Percentiles rank a stretch among this genome's conserved stretches.
These are phyloP conservation scores for Pistacia atlantica DNA, from an alignment of 345 rosid genomes.

Conservation along the genomic window DNA sequence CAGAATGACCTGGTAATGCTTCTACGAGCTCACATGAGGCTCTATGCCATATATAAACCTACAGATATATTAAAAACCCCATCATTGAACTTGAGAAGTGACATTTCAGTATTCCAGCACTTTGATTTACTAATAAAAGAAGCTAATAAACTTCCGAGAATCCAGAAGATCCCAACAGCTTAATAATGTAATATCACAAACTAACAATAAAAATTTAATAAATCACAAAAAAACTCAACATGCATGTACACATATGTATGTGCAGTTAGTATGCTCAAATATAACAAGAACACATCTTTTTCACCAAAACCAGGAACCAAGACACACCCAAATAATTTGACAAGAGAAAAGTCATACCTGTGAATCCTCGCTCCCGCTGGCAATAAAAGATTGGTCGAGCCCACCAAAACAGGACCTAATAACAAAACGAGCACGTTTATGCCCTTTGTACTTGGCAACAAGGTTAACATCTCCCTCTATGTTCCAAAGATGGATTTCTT, in stretches of 20 bases:
- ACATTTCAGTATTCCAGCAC: background rate
- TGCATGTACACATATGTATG: too few species aligned
- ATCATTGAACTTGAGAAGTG: background rate
- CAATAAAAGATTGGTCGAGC: slow-evolving; percentile 60
- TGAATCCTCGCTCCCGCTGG: slow-evolving; percentile 80
- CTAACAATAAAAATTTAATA: background rate
- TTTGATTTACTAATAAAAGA: too few species aligned
- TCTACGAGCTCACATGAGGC: slow-evolving; percentile 47
- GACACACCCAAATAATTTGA: background rate
- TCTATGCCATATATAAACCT: slow-evolving; percentile 75
- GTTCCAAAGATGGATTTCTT: slow-evolving; percentile 70
- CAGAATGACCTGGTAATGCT: slow-evolving; percentile 66
- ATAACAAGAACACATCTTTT: slow-evolving; percentile 9
- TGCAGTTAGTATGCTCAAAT: background rate
- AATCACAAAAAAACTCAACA: too few species aligned
- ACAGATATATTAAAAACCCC: slow-evolving; percentile 6
- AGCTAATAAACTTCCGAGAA: background rate
- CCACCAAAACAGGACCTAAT: slow-evolving; percentile 80
- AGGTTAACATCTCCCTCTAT: slow-evolving; percentile 49
- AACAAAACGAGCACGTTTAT: slow-evolving; percentile 56
- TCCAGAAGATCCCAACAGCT: slow-evolving; percentile 12
- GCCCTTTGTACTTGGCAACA: slow-evolving; percentile 60
- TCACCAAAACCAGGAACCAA: background rate
- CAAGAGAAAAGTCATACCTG: slow-evolving; percentile 42
- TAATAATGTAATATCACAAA: too few species aligned